Base-by-base conservation (phyloP, 352 stramenopile species). In the Blastocystis sp. region DNA sequence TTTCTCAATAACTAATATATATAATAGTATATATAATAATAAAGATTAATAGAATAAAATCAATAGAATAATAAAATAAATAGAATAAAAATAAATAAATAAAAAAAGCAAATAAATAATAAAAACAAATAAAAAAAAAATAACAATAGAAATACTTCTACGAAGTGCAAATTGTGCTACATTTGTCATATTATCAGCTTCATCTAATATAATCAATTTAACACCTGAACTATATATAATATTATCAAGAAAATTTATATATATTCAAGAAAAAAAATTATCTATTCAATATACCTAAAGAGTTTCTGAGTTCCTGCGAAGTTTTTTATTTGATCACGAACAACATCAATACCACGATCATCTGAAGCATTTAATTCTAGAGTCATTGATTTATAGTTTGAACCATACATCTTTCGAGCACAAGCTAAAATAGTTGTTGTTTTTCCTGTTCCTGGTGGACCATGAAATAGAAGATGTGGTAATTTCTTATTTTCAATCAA, bases 201-300 rank as follows among this genome's bases (percentile, higher is more conserved):
- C 88, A 65, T 95, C 88, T n/a, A 95, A 72, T 66, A 95, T 94
- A 52, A 95, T 88, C 21, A 95, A 68, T 72, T 95, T 95, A 30
- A 94, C 79, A 21, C 86, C 85, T 5, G 75, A 73, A 65, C n/a
- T n/a, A n/a, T n/a, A n/a, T n/a, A n/a, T n/a, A n/a, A n/a, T n/a
- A n/a, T n/a, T n/a, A n/a, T n/a, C n/a, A n/a, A n/a, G n/a, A n/a
- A n/a, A n/a, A n/a, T n/a, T n/a, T n/a, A n/a, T n/a, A n/a, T n/a
- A n/a, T n/a, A n/a, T n/a, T n/a, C n/a, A n/a, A n/a, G n/a, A n/a
- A n/a, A n/a, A n/a, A n/a, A n/a, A n/a, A n/a, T n/a, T n/a, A n/a
- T n/a, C n/a, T n/a, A n/a, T n/a, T n/a, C n/a, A n/a, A n/a, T n/a
- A n/a, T n/a, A n/a, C n/a, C 73, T 81, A 68, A 93, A 96, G 9